Evolutionary conservation across 768 basidiomycete genomes (phyloP), one percentile per base, ranked within the genome.

Genomic region (Tylopilus felleus): DNA sequence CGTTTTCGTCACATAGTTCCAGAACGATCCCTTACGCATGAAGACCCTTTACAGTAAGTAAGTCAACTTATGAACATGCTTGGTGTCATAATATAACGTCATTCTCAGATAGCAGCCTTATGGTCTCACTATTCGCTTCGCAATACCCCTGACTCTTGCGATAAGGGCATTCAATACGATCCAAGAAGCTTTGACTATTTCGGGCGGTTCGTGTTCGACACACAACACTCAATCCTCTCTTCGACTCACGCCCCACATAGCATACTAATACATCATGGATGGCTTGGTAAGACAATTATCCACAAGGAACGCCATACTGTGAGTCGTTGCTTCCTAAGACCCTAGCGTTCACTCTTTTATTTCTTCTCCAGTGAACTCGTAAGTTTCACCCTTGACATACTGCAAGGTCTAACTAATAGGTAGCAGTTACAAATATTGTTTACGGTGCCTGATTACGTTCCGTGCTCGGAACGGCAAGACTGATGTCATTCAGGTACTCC

Each of bases 91-190:
- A 23, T 47, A 10, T 17, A 42, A 10, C 17, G 0, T 29, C 16
- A 12, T 33, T 23, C 31, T 8, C 21, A 47, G 47, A 60, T 61
- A 12, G 39, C 49, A 16, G 47, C 10, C 10, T 2, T 61, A 35
- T 61, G 60, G 60, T 62, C 10, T 9, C 4, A 19, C 16, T 3
- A 16, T 13, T 33, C 3, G 0, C 12, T 23, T 38, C 1, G 2
- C 2, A 9, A 16, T 10, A 0, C 25, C 14, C 27, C 23, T 31
- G 14, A 63, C 22, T 13, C 25, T 47, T 2, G 13, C 5, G n/a
- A 28, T n/a, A n/a, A 63, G 61, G 52, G 25, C 19, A 14, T 27
- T 57, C 13, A 21, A 55, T 17, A 63, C 57, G 4, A n/a, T 55
- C 13, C 61, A 62, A 8, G 60, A 63, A 36, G 52, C 19, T 9